phyloP scores from a whole-genome alignment of 169 alveolate genomes.

The Miamiensis avidus region DNA sequence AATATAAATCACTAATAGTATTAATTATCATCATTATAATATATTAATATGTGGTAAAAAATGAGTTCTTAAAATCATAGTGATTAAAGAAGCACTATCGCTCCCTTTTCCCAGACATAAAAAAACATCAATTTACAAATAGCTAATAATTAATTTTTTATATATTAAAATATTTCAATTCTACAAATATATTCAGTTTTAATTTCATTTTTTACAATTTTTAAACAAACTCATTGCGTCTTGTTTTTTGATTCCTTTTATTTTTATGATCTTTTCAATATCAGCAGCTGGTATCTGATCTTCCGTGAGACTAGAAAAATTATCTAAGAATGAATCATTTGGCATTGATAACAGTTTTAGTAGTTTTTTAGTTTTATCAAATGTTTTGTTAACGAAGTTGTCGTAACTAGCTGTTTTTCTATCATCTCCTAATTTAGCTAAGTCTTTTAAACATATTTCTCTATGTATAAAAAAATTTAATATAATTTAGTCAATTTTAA shows the following conservation, averaged over 20 bases:
- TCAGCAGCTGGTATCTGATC: slow-evolving; percentile 28
- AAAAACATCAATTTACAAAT: too few species aligned
- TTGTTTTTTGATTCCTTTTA: slow-evolving; percentile 37
- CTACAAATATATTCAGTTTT: too few species aligned
- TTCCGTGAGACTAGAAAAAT: slow-evolving; percentile 31
- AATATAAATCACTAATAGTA: too few species aligned
- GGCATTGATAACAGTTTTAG: slow-evolving; percentile 42
- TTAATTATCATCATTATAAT: too few species aligned
- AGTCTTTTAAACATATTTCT: slow-evolving; percentile 11
- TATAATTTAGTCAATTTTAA: too few species aligned
- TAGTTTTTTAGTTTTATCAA: slow-evolving; percentile 35
- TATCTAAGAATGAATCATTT: slow-evolving; percentile 23
- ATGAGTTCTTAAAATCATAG: too few species aligned
- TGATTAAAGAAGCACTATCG: too few species aligned
- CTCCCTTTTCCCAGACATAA: too few species aligned
- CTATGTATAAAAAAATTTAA: background rate
- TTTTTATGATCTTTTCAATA: slow-evolving; percentile 35
- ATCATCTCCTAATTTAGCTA: slow-evolving; percentile 11
- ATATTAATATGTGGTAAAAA: too few species aligned
- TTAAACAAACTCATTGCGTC: slow-evolving; percentile 13
- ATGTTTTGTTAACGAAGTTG: slow-evolving; percentile 19
- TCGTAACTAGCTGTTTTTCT: slow-evolving; percentile 8
- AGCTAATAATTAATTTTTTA: too few species aligned
- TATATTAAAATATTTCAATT: too few species aligned
- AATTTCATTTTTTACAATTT: slow-evolving; percentile 6